phyloP scores from a whole-genome alignment of 2,329 filamentous ascomycete genomes.

The Fusarium nisikadoi region DNA sequence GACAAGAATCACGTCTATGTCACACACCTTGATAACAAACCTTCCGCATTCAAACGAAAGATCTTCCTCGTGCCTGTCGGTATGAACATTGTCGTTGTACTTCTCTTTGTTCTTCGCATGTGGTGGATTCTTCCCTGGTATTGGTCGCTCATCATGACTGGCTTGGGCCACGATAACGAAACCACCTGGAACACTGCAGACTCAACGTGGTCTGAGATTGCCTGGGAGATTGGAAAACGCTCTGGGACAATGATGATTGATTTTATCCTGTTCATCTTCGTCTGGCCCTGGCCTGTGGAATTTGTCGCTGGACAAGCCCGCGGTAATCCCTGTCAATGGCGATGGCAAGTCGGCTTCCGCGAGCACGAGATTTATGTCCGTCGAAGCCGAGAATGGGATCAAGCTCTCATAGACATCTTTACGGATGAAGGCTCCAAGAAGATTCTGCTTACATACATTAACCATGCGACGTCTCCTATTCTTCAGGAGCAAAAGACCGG shows the following conservation, averaged over 20 bases:
- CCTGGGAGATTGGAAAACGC: slow-evolving; percentile 67
- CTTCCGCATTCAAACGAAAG: slow-evolving; percentile 77
- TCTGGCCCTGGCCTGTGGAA: slow-evolving; percentile 78
- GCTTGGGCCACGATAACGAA: slow-evolving; percentile 73
- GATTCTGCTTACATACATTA: slow-evolving; percentile 70
- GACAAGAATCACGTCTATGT: slow-evolving; percentile 80
- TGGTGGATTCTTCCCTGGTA: slow-evolving; percentile 79
- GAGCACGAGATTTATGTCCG: slow-evolving; percentile 84
- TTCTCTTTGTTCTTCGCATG: slow-evolving; percentile 74
- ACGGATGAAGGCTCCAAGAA: slow-evolving; percentile 62
- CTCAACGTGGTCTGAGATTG: slow-evolving; percentile 66
- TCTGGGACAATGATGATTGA: slow-evolving; percentile 77
- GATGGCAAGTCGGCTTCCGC: slow-evolving; percentile 79
- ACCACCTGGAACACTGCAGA: slow-evolving; percentile 70
- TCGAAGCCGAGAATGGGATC: slow-evolving; percentile 78
- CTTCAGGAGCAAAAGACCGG: slow-evolving; percentile 82
- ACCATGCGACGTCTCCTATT: slow-evolving; percentile 74
- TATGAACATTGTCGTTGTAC: slow-evolving; percentile 76
- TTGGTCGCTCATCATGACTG: slow-evolving; percentile 70
- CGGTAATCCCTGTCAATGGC: slow-evolving; percentile 76
- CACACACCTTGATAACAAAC: slow-evolving; percentile 80
- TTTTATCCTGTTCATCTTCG: slow-evolving; percentile 73
- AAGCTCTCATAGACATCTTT: slow-evolving; percentile 65
- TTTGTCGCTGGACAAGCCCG: slow-evolving; percentile 71
- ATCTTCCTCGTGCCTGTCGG: slow-evolving; percentile 83